A percentile compares a stretch with the other conserved stretches of the same genome.
Evolutionary conservation across 2,329 filamentous ascomycete species (phyloP).

Genomic region (Aspergillus sp.): DNA sequence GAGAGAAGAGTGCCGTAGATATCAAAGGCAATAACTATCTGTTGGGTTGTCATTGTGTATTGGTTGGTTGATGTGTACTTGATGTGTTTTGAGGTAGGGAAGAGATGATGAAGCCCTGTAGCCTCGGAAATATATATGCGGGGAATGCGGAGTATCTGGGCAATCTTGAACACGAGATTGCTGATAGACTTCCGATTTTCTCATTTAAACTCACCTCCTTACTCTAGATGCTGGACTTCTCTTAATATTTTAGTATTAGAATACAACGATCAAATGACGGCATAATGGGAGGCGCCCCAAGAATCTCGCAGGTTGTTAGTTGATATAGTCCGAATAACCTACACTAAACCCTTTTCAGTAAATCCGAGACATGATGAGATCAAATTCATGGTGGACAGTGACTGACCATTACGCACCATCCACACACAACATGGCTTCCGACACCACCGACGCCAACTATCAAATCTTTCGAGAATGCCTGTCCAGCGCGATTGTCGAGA

Average conservation of each 20-base stretch:
- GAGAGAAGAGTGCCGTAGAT: conserved; percentile 73
- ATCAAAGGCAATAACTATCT: conserved; percentile 65
- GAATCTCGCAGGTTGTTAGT: background rate
- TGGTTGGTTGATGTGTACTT: conserved; percentile 24
- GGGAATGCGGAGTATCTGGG: background rate
- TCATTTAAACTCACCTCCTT: too few species aligned
- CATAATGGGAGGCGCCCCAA: background rate
- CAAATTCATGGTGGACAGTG: background rate
- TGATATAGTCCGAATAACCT: too few species aligned
- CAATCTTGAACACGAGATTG: too few species aligned
- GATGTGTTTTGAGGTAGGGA: conserved; percentile 8
- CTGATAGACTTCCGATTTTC: too few species aligned
- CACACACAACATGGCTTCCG: conserved; percentile 20
- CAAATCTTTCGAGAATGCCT: conserved; percentile 72
- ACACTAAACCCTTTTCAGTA: background rate
- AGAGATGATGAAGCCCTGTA: background rate
- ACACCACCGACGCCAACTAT: conserved; percentile 53
- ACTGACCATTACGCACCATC: background rate
- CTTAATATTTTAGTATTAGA: too few species aligned
- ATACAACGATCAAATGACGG: background rate
- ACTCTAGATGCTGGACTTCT: too few species aligned
- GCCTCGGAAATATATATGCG: background rate
- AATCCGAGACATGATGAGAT: background rate
- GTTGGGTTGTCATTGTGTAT: conserved; percentile 12
- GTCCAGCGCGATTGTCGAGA: conserved; percentile 65